Evolutionary conservation across 805 yeast genomes (phyloP).

Genomic region (Sugiyamaella qingdaonensis): DNA sequence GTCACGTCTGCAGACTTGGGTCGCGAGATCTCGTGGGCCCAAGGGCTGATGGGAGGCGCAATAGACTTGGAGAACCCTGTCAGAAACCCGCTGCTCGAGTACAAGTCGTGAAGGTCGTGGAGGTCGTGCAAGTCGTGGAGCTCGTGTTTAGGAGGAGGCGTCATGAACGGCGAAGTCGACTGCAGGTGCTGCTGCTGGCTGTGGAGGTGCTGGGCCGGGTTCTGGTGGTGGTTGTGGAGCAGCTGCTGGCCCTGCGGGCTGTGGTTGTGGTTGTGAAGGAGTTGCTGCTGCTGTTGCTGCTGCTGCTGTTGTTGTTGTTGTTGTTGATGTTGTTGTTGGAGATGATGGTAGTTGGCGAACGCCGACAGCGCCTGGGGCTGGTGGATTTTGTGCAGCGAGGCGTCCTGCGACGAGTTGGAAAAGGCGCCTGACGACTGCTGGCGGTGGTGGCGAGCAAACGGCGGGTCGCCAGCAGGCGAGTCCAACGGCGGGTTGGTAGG

Average conservation of each 20-base stretch:
- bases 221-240: slow-evolving; percentile 6
- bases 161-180: slow-evolving; percentile 13
- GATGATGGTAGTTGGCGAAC: slow-evolving; percentile 2
- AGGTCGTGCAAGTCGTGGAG: background rate
- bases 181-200: background rate
- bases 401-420: background rate
- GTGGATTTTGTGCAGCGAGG: slow-evolving; percentile 4
- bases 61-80: slow-evolving; percentile 16
- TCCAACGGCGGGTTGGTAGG: slow-evolving; percentile 19
- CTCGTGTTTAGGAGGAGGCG: slow-evolving; percentile 17
- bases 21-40: slow-evolving; percentile 26
- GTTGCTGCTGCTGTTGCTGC: slow-evolving; percentile 4
- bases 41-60: slow-evolving; percentile 22
- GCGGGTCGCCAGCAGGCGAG: background rate
- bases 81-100: slow-evolving; percentile 17
- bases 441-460: slow-evolving; percentile 5
- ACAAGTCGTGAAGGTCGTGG: slow-evolving; percentile 13
- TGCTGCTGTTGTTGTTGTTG: slow-evolving; percentile 2
- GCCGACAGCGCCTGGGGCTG: slow-evolving; percentile 10
- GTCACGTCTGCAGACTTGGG: slow-evolving; percentile 24
- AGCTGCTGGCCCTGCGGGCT: background rate
- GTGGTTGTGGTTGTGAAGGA: slow-evolving; percentile 1
- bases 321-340: background rate
- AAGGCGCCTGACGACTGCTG: slow-evolving; percentile 1
- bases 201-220: slow-evolving; percentile 1